Base-by-base conservation (phyloP, 2,329 filamentous ascomycete genomes). In the Xenoacremonium recifei region DNA sequence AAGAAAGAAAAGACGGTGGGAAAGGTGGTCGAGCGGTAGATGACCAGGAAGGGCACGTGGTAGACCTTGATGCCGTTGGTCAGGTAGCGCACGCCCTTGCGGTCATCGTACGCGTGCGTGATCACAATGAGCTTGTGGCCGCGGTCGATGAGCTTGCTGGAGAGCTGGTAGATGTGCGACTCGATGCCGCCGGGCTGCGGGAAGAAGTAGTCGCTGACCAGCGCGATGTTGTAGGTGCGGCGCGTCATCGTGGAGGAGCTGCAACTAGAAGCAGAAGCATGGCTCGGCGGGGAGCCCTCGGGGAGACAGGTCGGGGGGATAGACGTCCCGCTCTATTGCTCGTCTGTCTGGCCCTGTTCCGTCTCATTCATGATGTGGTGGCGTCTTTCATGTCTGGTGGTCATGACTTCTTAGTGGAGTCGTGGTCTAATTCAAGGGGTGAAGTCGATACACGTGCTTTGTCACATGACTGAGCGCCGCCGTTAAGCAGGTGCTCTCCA, bases 121-220 rank as follows among this genome's bases (percentile, higher is more conserved):
- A 99, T 93, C 61, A 99, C 87, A 50, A 99, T 89, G 57, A 99
- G 92, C 71, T 96, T 96, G 74, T 99, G 93, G 30, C 93, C 93
- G 30, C 93, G 88, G 66, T 99, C 92, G 53, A 97, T 90, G 54
- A 99, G 82, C 77, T 97, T 99, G 43, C 87, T 89, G 21, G 92
- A 93, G 30, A 99, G 76, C 67, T 99, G 93, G 72, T 99, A 99
- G 58, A 99, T 97, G 69, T 99, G 93, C 67, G 89, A 95, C 72
- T 99, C 93, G 52, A 99, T 83, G 57, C 93, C 93, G 62, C 93
- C 91, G 39, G 93, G 92, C 61, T 97, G 92, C 12, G 93, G 93
- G 64, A 95, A 99, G 83, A 99, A 99, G 78, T 95, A 96, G 75
- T 99, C 93, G 79, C 92, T 91, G 66, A 96, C 88, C 93, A 99